These are phyloP conservation scores for Corymbia maculata DNA, from an alignment of 345 rosid species.

Conservation along the genomic window DNA sequence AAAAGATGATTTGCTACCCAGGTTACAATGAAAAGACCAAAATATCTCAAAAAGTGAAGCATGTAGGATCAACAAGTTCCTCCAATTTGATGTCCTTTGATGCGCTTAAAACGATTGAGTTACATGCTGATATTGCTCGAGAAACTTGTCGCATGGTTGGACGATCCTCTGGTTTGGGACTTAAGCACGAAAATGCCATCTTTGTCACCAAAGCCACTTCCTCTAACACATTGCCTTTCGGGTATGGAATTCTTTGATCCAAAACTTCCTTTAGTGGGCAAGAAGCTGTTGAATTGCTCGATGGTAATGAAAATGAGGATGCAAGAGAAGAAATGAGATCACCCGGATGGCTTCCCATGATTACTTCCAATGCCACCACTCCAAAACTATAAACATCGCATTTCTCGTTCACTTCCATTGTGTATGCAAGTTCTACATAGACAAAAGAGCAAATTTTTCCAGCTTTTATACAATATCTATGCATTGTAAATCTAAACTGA, in stretches of 20 bases:
- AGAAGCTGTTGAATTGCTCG: background rate
- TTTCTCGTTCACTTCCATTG: background rate
- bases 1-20: background rate
- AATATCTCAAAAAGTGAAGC: background rate
- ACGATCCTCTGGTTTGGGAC: background rate
- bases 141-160: background rate
- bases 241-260: background rate
- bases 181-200: background rate
- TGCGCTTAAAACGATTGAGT: background rate
- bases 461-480: background rate
- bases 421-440: background rate
- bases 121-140: background rate
- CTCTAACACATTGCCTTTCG: background rate
- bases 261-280: background rate
- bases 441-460: background rate
- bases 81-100: background rate
- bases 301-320: background rate
- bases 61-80: background rate
- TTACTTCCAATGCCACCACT: background rate
- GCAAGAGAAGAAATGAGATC: background rate
- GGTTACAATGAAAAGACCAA: background rate
- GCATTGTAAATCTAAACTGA: background rate
- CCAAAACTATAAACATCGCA: background rate
- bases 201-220: background rate
- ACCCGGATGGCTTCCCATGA: background rate